Evolutionary conservation across 495 filamentous ascomycete genomes (phyloP).

Genomic region (Sordaria brevicollis): DNA sequence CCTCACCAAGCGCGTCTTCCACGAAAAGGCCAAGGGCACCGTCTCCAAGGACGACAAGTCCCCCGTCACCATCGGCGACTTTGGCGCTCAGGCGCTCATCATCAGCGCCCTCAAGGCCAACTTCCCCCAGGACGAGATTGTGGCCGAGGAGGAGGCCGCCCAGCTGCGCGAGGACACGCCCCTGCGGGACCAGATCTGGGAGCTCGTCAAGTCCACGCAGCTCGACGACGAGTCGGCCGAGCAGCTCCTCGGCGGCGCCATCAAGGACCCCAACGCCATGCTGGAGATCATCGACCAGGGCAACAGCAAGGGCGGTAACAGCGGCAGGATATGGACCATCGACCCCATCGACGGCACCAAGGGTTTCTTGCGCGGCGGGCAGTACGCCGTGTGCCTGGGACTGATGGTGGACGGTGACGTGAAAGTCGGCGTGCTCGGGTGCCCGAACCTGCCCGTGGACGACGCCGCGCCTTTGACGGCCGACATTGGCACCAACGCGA

Average conservation of each 20-base stretch:
- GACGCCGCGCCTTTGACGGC: constrained; percentile 56
- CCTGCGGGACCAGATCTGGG: constrained; percentile 69
- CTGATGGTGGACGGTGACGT: constrained; percentile 91
- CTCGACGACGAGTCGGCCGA: constrained; percentile 60
- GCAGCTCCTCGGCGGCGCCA: constrained; percentile 48
- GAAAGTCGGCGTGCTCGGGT: constrained; percentile 86
- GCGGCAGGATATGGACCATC: constrained; percentile 88
- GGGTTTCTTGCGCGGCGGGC: constrained; percentile 91
- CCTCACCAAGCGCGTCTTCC: constrained; percentile 88
- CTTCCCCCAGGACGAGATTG: constrained; percentile 85
- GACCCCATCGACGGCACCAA: constrained; percentile 98
- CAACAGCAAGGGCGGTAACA: constrained; percentile 64
- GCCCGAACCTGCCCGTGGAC: constrained; percentile 86
- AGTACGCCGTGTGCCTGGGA: constrained; percentile 91
- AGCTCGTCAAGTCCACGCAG: constrained; percentile 58
- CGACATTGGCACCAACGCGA: constrained; percentile 56
- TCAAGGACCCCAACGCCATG: constrained; percentile 65
- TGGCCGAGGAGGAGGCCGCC: constrained; percentile 88
- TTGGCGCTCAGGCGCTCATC: constrained; percentile 93
- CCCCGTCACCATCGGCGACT: constrained; percentile 95
- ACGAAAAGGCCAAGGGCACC: constrained; percentile 84
- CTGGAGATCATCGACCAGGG: constrained; percentile 77
- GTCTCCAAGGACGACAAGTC: constrained; percentile 90
- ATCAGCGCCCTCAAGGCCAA: constrained; percentile 78
- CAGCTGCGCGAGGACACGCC: constrained; percentile 57